Base-by-base conservation (phyloP, 805 yeast genomes). In the Kodamaea kakaduensis region DNA sequence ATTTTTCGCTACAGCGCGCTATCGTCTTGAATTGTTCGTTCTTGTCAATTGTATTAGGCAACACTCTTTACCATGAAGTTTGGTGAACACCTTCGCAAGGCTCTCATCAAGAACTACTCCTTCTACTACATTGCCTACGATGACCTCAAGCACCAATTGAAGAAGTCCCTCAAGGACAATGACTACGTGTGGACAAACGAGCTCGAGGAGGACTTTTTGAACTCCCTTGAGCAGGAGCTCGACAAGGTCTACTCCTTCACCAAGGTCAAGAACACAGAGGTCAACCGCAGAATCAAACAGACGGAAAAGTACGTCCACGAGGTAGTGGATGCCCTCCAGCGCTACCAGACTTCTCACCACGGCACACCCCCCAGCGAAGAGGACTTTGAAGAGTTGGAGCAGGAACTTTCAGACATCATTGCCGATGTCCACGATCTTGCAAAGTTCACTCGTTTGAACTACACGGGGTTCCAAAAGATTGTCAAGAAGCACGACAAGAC, bases 341-440 rank as follows among this genome's bases (percentile, higher is more conserved):
- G 30, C 21, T 42, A 33, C 40, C 44, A 42, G 13, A 32, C 34
- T 25, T 81, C 54, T 73, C 28, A 25, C 7, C 41, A 48, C 8
- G 29, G 29, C 5, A 16, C 29, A 9, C 55, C 57, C 23, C 71
- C 70, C 4, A 61, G 52, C 38, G 72, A 66, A 41, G 68, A 60
- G 48, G 69, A 64, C 42, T 57, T 62, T 37, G 68, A 65, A 40
- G 71, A 66, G 32, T 59, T 61, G 47, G 72, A 67, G 51, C 63
- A 61, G 35, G 69, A 61, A 36, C 56, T 67, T 36, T 54, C 63
- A 20, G 96, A 89, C 50, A 81, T 93, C 49, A 89, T 93, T 60
- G 96, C 97, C 15, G 97, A 89, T 63, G 96, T 93, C 29, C 97
- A 93, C 54, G 98, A 93, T 59, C 73, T 93, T 52, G 96, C 96